Evolutionary conservation across 2,329 filamentous ascomycete species (phyloP).

Genomic region (Aureobasidium sp.): DNA sequence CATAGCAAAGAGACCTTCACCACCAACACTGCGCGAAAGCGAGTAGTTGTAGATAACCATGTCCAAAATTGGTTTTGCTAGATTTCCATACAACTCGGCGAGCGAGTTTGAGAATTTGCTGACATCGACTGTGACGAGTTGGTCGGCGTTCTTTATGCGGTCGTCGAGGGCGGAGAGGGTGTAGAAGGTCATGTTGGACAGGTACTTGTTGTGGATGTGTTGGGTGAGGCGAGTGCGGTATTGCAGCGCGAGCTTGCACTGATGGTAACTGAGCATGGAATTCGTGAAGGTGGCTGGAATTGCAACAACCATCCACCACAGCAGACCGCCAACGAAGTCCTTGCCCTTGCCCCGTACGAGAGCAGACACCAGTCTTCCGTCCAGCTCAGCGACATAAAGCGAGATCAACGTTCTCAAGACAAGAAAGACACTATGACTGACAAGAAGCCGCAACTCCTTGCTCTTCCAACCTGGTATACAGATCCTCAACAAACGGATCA

Average conservation of each 20-base stretch:
- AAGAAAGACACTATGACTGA: constrained; percentile 89
- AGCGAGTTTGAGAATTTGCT: constrained; percentile 93
- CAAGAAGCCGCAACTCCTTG: constrained; percentile 75
- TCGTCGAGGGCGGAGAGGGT: constrained; percentile 91
- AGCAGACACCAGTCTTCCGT: constrained; percentile 85
- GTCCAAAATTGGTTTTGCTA: constrained; percentile 89
- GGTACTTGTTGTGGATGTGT: constrained; percentile 88
- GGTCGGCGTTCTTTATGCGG: constrained; percentile 96
- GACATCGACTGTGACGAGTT: constrained; percentile 93
- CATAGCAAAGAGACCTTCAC: constrained; percentile 94
- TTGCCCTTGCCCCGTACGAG: constrained; percentile 84
- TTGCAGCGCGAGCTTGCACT: constrained; percentile 85
- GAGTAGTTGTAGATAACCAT: constrained; percentile 97
- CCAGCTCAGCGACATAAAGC: constrained; percentile 90
- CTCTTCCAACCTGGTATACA: constrained; percentile 85
- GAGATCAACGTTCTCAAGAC: constrained; percentile 86
- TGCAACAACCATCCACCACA: constrained; percentile 98
- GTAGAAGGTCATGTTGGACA: constrained; percentile 97
- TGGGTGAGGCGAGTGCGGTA: constrained; percentile 93
- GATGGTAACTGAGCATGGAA: constrained; percentile 96
- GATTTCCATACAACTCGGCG: constrained; percentile 89
- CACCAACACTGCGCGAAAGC: constrained; percentile 87
- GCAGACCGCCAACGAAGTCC: constrained; percentile 77
- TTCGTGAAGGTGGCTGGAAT: constrained; percentile 97
- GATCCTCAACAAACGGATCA: constrained; percentile 72